Conservation (phyloP, 2,329 filamentous ascomycete species). For the Phoma sp. region DNA sequence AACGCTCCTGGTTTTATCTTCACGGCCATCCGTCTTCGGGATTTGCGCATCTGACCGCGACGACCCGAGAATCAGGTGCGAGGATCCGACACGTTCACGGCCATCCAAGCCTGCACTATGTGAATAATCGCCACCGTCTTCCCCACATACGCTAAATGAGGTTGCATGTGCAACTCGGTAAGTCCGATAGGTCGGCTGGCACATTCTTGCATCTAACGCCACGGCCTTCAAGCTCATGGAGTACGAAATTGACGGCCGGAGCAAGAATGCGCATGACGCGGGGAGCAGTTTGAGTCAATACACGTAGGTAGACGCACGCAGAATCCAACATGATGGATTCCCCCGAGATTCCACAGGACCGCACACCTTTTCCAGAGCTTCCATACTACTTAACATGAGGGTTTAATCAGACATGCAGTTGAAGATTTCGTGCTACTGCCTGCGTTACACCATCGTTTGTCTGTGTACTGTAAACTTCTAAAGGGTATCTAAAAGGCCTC, state of each 20-base stretch:
- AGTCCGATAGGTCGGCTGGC: constrained; percentile 17
- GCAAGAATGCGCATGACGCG: not conserved
- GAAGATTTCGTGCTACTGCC: too few relatives aligned
- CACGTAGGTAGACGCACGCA: too few relatives aligned
- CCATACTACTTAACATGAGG: too few relatives aligned
- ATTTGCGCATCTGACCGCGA: constrained; percentile 14
- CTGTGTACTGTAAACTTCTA: too few relatives aligned
- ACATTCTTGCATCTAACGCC: not conserved
- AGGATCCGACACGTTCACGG: constrained; percentile 8
- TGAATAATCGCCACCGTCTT: constrained; percentile 23
- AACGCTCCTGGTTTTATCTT: constrained; percentile 3
- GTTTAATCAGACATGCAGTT: too few relatives aligned
- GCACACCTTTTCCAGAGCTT: too few relatives aligned
- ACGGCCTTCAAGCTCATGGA: not conserved
- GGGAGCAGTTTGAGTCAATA: not conserved
- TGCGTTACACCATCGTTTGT: too few relatives aligned
- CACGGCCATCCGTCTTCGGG: too few relatives aligned
- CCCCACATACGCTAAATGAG: constrained; percentile 25
- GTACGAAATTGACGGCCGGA: not conserved
- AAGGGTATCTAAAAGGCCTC: too few relatives aligned
- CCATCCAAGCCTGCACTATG: not conserved
- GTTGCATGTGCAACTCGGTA: constrained; percentile 6
- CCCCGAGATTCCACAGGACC: too few relatives aligned
- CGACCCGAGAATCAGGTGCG: constrained; percentile 14
- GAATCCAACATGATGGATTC: too few relatives aligned